A percentile compares a stretch with the other conserved stretches of the same genome.
Conservation (phyloP, 1,284 basidiomycete species). For the Ceratobasidium sp. region DNA sequence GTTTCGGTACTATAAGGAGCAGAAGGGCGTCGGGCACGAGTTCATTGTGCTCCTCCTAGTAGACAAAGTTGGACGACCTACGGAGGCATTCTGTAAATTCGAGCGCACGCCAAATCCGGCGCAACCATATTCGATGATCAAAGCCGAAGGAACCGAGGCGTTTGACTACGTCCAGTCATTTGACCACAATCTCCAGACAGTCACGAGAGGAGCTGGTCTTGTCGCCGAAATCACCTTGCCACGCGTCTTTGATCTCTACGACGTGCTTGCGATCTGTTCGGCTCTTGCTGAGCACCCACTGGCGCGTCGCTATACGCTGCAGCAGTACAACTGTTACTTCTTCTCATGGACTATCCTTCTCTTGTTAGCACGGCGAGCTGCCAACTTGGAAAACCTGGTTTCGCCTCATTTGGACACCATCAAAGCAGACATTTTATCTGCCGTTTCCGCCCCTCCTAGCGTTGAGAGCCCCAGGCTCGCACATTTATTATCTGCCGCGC, state of each 20-base stretch:
- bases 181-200: not conserved
- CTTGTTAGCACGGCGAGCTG: not conserved
- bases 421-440: not conserved
- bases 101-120: not conserved
- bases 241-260: slow-evolving; percentile 2
- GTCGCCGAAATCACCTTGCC: not conserved
- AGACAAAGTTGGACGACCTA: not conserved
- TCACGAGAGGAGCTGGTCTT: no score
- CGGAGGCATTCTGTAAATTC: not conserved
- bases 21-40: not conserved
- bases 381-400: not conserved
- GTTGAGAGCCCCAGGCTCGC: not conserved
- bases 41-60: not conserved
- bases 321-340: slow-evolving; percentile 29
- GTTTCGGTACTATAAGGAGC: slow-evolving; percentile 16
- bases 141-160: not conserved
- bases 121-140: not conserved
- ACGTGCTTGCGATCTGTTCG: not conserved
- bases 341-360: slow-evolving; percentile 15
- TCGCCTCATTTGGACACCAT: not conserved
- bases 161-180: slow-evolving; percentile 1
- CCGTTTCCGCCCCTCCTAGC: not conserved
- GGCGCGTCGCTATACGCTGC: slow-evolving; percentile 8
- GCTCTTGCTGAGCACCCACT: not conserved
- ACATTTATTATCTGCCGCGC: not conserved